Evolutionary conservation across 805 yeast genomes (phyloP), one percentile per base, ranked within the genome.

Genomic region (Cyberlindnera xylosilytica): DNA sequence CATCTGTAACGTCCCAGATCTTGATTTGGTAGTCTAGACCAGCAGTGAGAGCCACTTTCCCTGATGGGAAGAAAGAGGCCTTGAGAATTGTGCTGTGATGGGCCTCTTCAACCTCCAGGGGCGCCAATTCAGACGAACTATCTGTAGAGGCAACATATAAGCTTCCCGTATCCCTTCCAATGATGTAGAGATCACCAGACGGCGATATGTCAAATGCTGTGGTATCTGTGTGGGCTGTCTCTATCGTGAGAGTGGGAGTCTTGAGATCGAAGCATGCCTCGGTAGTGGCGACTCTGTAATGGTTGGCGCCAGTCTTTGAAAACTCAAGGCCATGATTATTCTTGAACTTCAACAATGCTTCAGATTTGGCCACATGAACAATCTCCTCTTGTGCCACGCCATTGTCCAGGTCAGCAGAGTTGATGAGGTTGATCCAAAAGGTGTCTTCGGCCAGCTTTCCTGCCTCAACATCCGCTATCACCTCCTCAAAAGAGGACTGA

Each of bases 11-110:
- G 20, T 78, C 72, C 90, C 91, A 85, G 4, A 87, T 55, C 53
- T 79, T 79, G 32, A 81, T 62, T 39, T 63, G 70, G 63, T 69
- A 68, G 60, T 87, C 95, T 19, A 67, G 57, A 1, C 88, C 83
- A 5, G 74, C 68, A 1, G 83, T 73, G 19, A 83, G 53, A 2
- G 79, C 54, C 12, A 82, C 93, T 52, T 73, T 63, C 3, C 79
- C 78, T 13, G 87, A 78, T 0, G 93, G 87, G 56, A 86, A 83
- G 41, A 80, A 71, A 41, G 46, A 34, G 2, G 74, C 52, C 4
- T 66, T 61, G 1, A 68, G 55, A 2, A 84, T 65, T 36, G 76
- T 74, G 23, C 66, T 52, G 20, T 56, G 60, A 62, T 85, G 93
- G 2, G 84, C 86, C 2, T 28, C 36, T 9, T 55, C 60, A 4